Evolutionary conservation across 768 basidiomycete genomes (phyloP).

Genomic region (Xanthoconium stramineum): DNA sequence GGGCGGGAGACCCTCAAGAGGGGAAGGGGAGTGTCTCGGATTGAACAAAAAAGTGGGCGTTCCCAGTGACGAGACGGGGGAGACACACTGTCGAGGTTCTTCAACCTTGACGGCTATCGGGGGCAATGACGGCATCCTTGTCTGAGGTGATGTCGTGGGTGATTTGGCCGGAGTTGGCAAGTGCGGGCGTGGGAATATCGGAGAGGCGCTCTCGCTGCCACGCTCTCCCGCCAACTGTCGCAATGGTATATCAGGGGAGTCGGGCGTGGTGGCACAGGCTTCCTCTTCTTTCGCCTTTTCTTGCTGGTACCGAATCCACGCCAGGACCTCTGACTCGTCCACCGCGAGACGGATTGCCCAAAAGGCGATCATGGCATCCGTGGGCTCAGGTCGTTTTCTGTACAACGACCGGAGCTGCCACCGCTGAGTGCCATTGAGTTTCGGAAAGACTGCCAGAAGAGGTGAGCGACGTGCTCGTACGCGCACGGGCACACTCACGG

Average conservation of each 20-base stretch:
- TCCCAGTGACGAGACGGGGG: background rate
- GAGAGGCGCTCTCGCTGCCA: constrained; percentile 14
- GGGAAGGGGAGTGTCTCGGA: background rate
- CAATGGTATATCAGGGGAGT: constrained; percentile 14
- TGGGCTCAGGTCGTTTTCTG: constrained; percentile 12
- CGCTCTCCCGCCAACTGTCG: background rate
- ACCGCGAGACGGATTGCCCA: constrained; percentile 26
- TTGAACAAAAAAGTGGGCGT: too few relatives aligned
- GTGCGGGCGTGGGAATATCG: constrained; percentile 21
- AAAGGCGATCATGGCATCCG: constrained; percentile 22
- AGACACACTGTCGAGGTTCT: constrained; percentile 4
- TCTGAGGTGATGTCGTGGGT: constrained; percentile 8
- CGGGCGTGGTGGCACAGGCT: background rate
- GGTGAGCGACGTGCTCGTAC: constrained; percentile 4
- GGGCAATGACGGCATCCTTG: constrained; percentile 25
- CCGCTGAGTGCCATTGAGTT: constrained; percentile 22
- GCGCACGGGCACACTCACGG: constrained; percentile 15
- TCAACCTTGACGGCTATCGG: constrained; percentile 30
- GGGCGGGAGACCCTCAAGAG: constrained; percentile 4
- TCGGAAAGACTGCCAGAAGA: constrained; percentile 23
- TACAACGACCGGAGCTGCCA: constrained; percentile 20
- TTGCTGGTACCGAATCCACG: constrained; percentile 30
- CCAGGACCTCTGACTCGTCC: constrained; percentile 14
- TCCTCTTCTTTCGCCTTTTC: constrained; percentile 18
- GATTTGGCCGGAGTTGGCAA: constrained; percentile 30